Evolutionary conservation across 2,329 filamentous ascomycete genomes (phyloP).

Genomic region (Trichoderma gracile): DNA sequence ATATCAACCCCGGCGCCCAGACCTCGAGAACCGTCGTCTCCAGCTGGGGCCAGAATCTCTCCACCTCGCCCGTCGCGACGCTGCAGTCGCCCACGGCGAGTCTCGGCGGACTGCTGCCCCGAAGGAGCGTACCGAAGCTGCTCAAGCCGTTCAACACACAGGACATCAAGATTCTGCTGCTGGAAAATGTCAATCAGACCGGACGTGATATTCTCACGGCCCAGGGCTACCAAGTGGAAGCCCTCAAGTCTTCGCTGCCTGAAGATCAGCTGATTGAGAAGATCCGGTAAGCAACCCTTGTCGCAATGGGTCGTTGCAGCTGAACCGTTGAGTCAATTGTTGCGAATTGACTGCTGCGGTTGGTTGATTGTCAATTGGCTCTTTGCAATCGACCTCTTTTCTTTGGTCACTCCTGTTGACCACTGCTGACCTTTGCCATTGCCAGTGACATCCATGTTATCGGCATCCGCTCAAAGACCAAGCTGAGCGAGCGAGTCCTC

Average conservation of each 20-base stretch:
- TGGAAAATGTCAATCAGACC: constrained; percentile 94
- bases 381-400: no score
- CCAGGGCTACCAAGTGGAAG: constrained; percentile 96
- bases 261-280: constrained; percentile 96
- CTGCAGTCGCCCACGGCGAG: constrained; percentile 74
- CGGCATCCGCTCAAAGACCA: constrained; percentile 97
- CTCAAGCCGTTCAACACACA: constrained; percentile 94
- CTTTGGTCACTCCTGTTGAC: background rate
- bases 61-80: constrained; percentile 71
- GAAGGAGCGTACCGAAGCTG: constrained; percentile 60
- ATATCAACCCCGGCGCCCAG: constrained; percentile 47
- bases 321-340: background rate
- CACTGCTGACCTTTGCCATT: background rate
- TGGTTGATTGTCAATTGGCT: no score
- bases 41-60: constrained; percentile 61
- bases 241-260: constrained; percentile 81
- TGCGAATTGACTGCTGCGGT: no score
- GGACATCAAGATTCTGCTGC: constrained; percentile 91
- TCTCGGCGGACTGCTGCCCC: constrained; percentile 50
- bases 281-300: constrained; percentile 67
- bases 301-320: background rate
- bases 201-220: constrained; percentile 77
- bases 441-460: constrained; percentile 92
- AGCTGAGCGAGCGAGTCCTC: constrained; percentile 82
- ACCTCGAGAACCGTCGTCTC: constrained; percentile 49